Evolutionary conservation across 441 rosid genomes (phyloP).

Genomic region (Gossypium trilobum): DNA sequence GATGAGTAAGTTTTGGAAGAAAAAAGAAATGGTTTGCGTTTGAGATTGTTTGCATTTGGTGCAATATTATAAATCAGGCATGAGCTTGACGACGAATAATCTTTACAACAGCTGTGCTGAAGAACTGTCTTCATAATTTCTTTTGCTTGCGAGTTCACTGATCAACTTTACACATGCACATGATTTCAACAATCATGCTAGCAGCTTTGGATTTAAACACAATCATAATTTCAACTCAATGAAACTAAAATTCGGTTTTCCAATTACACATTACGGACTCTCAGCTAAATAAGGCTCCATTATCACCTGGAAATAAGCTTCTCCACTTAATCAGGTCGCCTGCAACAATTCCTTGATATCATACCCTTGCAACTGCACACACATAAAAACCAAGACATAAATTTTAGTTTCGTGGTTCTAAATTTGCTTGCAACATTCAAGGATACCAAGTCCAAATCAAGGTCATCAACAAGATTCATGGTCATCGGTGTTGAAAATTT

Average conservation of each 20-base stretch:
- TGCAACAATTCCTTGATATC: slow-evolving; percentile 6
- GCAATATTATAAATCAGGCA: background rate
- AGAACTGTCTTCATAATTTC: background rate
- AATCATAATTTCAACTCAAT: background rate
- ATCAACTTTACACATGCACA: background rate
- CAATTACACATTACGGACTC: background rate
- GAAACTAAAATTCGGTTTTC: background rate
- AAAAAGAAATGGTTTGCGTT: background rate
- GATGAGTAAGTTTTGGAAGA: background rate
- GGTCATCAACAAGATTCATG: background rate
- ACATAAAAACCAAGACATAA: background rate
- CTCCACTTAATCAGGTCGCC: background rate
- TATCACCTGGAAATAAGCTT: background rate
- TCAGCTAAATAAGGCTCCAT: background rate
- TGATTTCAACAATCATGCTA: background rate
- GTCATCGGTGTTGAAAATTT: background rate
- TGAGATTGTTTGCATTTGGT: background rate
- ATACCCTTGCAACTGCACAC: slow-evolving; percentile 6
- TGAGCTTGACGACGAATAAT: background rate
- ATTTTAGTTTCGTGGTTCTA: background rate
- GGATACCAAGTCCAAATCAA: background rate
- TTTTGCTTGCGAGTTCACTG: background rate
- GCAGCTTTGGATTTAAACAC: background rate
- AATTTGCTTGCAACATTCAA: background rate
- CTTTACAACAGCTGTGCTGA: background rate